Conservation (phyloP, 331 rosid genomes). For the Rhamnella rubrinervis region DNA sequence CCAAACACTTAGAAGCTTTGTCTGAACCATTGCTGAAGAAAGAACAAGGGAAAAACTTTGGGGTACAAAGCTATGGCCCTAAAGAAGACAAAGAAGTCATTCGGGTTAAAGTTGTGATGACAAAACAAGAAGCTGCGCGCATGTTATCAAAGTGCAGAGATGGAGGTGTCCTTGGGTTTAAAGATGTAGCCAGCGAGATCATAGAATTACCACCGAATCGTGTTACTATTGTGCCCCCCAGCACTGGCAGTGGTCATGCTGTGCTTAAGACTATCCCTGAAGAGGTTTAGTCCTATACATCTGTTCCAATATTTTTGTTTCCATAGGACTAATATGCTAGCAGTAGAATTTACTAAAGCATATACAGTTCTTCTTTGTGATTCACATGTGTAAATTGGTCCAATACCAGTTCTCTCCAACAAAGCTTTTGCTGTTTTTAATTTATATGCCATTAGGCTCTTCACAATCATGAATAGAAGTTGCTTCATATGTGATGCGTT, state of each 20-base stretch:
- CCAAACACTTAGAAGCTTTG: conserved; percentile 26
- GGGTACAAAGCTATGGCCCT: conserved; percentile 4
- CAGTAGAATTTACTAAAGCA: neutral
- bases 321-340: neutral
- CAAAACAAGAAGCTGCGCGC: conserved; percentile 68
- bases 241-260: neutral
- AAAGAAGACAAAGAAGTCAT: conserved; percentile 24
- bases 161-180: conserved; percentile 60
- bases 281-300: neutral
- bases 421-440: no score
- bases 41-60: conserved; percentile 31
- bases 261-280: conserved; percentile 14
- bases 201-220: conserved; percentile 33
- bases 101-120: conserved; percentile 77
- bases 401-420: no score
- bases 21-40: conserved; percentile 33
- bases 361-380: no score
- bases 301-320: no score
- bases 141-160: conserved; percentile 62
- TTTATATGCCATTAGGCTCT: no score
- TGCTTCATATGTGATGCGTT: no score
- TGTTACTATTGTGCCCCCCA: conserved; percentile 24
- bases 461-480: no score
- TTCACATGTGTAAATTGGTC: no score
- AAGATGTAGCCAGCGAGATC: conserved; percentile 55